Evolutionary conservation across 2,329 filamentous ascomycete genomes (phyloP).

Genomic region (Paraconiothyrium brasiliense): DNA sequence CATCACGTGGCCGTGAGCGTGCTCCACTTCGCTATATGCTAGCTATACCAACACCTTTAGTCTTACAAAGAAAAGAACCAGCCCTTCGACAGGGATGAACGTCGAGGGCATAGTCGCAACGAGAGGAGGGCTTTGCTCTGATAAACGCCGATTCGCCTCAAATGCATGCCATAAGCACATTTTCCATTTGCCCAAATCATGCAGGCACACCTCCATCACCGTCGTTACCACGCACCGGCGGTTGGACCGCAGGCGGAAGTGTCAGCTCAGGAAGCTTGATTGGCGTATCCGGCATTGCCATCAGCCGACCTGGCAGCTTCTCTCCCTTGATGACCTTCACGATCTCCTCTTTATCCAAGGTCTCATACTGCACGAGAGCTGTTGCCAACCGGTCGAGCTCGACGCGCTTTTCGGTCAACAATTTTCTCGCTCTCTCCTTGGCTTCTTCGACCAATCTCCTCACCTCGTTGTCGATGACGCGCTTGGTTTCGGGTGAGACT

Average conservation of each 20-base stretch:
- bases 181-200: conserved; percentile 20
- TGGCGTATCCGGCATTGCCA: conserved; percentile 64
- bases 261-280: conserved; percentile 72
- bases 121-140: conserved; percentile 18
- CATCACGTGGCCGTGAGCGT: not conserved
- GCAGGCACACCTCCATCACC: conserved; percentile 30
- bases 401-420: conserved; percentile 78
- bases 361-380: conserved; percentile 94
- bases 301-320: conserved; percentile 75
- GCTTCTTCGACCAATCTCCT: conserved; percentile 84
- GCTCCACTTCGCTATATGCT: conserved; percentile 12
- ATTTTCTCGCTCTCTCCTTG: conserved; percentile 73
- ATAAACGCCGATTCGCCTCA: conserved; percentile 24
- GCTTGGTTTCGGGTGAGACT: conserved; percentile 85
- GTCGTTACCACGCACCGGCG: conserved; percentile 30
- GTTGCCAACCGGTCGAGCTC: conserved; percentile 89
- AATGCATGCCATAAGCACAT: conserved; percentile 19
- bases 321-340: conserved; percentile 89
- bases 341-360: conserved; percentile 86
- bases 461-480: conserved; percentile 88
- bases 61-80: conserved; percentile 16
- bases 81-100: not conserved
- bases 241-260: conserved; percentile 28
- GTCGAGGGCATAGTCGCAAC: conserved; percentile 5
- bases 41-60: conserved; percentile 14